Evolutionary conservation across 2,329 filamentous ascomycete genomes (phyloP).

Genomic region (Pseudopyrenochaeta lycopersici): DNA sequence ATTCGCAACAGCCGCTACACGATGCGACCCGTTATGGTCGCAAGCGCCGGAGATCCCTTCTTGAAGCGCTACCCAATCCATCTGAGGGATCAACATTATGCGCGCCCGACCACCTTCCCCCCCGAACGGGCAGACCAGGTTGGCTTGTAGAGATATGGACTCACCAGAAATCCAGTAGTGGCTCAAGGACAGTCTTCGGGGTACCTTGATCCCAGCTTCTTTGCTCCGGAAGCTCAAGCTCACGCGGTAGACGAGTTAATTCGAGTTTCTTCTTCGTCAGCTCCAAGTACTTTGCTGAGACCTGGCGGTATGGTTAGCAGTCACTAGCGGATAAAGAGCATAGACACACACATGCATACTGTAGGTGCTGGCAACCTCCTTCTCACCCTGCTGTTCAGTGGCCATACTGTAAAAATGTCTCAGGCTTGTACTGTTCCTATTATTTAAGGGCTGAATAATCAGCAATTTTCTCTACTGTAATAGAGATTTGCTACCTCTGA

Average conservation of each 20-base stretch:
- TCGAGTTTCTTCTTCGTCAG: conserved; percentile 74
- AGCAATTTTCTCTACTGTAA: background rate
- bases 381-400: conserved; percentile 11
- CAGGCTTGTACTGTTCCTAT: background rate
- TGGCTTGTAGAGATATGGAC: conserved; percentile 29
- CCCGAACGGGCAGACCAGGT: background rate
- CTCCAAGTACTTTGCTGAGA: conserved; percentile 73
- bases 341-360: conserved; percentile 43
- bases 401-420: conserved; percentile 5
- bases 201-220: conserved; percentile 64
- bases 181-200: conserved; percentile 69
- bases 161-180: conserved; percentile 70
- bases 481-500: too few relatives aligned
- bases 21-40: too few relatives aligned
- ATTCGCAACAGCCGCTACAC: too few relatives aligned
- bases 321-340: background rate
- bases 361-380: conserved; percentile 37
- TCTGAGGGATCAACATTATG: too few relatives aligned
- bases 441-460: background rate
- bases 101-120: background rate
- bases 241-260: conserved; percentile 70
- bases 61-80: too few relatives aligned
- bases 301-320: conserved; percentile 50
- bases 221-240: conserved; percentile 59
- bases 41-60: too few relatives aligned